Evolutionary conservation across 352 stramenopile genomes (phyloP), one percentile per base, ranked within the genome.

Genomic region (Sclerospora graminicola): DNA sequence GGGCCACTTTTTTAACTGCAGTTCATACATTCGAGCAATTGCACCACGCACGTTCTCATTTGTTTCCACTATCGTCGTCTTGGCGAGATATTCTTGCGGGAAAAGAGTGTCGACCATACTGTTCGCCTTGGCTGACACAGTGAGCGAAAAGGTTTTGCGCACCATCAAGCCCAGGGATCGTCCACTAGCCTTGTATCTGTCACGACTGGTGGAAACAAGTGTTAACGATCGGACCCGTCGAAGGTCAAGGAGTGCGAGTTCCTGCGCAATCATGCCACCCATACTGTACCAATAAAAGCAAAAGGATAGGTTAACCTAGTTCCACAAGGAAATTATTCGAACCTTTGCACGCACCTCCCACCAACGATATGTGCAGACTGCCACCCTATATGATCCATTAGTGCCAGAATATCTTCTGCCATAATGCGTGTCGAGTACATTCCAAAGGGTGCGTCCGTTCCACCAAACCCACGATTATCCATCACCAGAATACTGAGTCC

Each of bases 361-460:
- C 67, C 67, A 13, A 61, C 48, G 27, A 80, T 50, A 33, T 80
- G 67, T 3, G 57, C 61, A 10, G 43, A 57, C 3, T 45, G 24
- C 73, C 70, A 86, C 5, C 60, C 61, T n/a, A 83, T 55, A 24
- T 83, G 66, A 31, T 83, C 61, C 60, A 83, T 68, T 2, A 86
- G 37, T 3, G 58, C 50, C 5, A 83, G 56, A 41, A 55, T 55
- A 39, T 86, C 73, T n/a, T 64, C 40, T 2, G 73, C 73, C 65
- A 86, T 80, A 10, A 54, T 53, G 28, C 57, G 65, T 5, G 68
- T 83, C 45, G 59, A 78, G 54, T 81, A 82, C 31, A 59, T 54
- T 27, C 62, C 61, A 36, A 60, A 78, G 2, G 54, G 52, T 10
- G 54, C 51, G 38, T 69, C 57, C 7, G 63, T 79, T 14, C 59